These are phyloP conservation scores for Allantophomopsis lycopodina DNA, from an alignment of 2,329 filamentous ascomycete species.

Conservation along the genomic window DNA sequence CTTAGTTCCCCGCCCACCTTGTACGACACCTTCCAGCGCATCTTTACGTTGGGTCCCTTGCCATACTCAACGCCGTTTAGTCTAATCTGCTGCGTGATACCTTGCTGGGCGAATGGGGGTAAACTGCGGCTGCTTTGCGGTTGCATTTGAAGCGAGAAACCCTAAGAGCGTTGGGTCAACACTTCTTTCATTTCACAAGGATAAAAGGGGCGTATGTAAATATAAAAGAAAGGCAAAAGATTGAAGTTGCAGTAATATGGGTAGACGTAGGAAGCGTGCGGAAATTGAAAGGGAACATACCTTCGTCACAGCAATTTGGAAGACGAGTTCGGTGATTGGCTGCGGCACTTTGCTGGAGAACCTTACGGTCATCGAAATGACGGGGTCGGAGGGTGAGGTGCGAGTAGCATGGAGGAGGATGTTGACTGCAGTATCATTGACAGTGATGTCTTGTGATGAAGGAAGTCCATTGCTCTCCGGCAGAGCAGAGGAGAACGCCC, in stretches of 20 bases:
- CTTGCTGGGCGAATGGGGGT: conserved; percentile 55
- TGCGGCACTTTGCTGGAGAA: conserved; percentile 72
- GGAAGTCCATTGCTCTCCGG: conserved; percentile 40
- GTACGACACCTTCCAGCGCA: conserved; percentile 83
- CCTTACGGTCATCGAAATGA: conserved; percentile 59
- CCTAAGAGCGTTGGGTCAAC: conserved; percentile 30
- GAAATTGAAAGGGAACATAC: conserved; percentile 28
- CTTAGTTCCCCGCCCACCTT: conserved; percentile 50
- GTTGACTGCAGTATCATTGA: conserved; percentile 57
- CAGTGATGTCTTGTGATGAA: conserved; percentile 39
- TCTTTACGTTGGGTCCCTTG: conserved; percentile 69
- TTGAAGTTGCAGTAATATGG: too few relatives aligned
- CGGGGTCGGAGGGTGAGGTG: conserved; percentile 20
- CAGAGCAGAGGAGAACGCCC: conserved; percentile 81
- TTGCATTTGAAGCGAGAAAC: conserved; percentile 66
- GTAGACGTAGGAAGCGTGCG: background rate
- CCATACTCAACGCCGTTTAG: conserved; percentile 57
- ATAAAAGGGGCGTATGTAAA: too few relatives aligned
- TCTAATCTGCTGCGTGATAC: conserved; percentile 70
- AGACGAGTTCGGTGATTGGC: conserved; percentile 67
- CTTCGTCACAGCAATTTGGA: conserved; percentile 89
- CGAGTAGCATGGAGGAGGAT: conserved; percentile 63
- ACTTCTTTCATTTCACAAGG: too few relatives aligned
- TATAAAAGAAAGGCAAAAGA: too few relatives aligned
- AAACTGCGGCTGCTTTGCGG: conserved; percentile 75